Evolutionary conservation across 805 yeast genomes (phyloP).

Genomic region (Myxozyma sirexii): DNA sequence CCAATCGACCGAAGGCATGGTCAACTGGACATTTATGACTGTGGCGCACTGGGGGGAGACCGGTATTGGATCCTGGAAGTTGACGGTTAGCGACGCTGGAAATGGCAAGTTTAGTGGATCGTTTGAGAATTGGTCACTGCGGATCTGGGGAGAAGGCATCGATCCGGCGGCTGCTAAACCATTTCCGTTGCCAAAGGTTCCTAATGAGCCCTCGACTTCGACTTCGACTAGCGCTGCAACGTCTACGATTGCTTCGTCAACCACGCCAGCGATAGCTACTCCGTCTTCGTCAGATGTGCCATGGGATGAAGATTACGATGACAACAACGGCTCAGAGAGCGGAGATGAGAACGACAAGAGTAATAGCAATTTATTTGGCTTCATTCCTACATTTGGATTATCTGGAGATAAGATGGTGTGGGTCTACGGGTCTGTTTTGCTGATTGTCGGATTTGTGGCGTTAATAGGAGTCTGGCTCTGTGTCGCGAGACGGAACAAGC

Average conservation of each 20-base stretch:
- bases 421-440: conserved; percentile 47
- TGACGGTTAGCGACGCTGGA: conserved; percentile 55
- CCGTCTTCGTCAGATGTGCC: conserved; percentile 13
- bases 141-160: conserved; percentile 76
- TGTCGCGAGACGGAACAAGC: conserved; percentile 44
- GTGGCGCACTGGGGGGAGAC: conserved; percentile 98
- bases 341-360: conserved; percentile 4
- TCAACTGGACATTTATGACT: conserved; percentile 88
- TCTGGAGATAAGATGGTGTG: conserved; percentile 38
- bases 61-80: conserved; percentile 80
- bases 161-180: conserved; percentile 65
- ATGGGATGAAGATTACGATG: conserved; percentile 16
- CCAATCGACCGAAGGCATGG: conserved; percentile 58
- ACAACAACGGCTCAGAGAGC: conserved; percentile 2
- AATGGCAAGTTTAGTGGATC: conserved; percentile 33
- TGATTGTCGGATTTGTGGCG: conserved; percentile 50
- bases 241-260: conserved; percentile 26
- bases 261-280: conserved; percentile 24
- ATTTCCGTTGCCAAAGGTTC: conserved; percentile 49
- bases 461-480: conserved; percentile 45
- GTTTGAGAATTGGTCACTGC: conserved; percentile 72
- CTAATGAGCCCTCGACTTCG: conserved; percentile 29
- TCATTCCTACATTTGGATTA: conserved; percentile 42
- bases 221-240: conserved; percentile 26
- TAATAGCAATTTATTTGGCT: conserved; percentile 11